phyloP scores from a whole-genome alignment of 2,329 filamentous ascomycete genomes.

The Raffaelea deltoideospora region DNA sequence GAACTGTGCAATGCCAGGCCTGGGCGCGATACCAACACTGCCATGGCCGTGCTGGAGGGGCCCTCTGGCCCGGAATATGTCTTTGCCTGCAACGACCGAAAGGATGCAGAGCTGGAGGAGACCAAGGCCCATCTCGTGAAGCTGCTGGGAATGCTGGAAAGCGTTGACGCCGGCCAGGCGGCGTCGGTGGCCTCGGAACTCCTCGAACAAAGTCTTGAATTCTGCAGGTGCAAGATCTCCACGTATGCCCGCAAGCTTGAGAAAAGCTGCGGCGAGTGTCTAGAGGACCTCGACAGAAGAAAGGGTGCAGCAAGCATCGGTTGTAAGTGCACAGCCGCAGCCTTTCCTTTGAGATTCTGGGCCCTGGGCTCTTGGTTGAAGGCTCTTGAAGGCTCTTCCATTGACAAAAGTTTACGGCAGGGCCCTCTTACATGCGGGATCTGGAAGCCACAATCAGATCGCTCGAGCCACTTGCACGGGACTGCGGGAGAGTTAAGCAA shows the following conservation, averaged over 20 bases:
- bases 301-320: too few species aligned
- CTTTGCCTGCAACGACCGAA: slow-evolving; percentile 1
- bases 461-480: too few species aligned
- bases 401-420: too few species aligned
- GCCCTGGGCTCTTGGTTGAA: too few species aligned
- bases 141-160: neutral
- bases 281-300: neutral
- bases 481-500: too few species aligned
- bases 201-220: neutral
- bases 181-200: slow-evolving; percentile 1
- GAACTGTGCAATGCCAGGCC: neutral
- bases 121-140: neutral
- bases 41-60: neutral
- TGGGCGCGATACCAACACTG: neutral
- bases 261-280: neutral
- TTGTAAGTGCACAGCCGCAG: neutral
- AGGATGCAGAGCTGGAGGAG: neutral
- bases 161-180: neutral
- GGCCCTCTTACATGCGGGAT: too few species aligned
- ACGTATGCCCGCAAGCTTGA: neutral
- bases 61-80: neutral
- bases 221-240: neutral
- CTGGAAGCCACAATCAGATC: too few species aligned
- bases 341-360: too few species aligned
- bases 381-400: too few species aligned